These are phyloP conservation scores for Teunomyces atbi DNA, from an alignment of 805 yeast species.

Conservation along the genomic window DNA sequence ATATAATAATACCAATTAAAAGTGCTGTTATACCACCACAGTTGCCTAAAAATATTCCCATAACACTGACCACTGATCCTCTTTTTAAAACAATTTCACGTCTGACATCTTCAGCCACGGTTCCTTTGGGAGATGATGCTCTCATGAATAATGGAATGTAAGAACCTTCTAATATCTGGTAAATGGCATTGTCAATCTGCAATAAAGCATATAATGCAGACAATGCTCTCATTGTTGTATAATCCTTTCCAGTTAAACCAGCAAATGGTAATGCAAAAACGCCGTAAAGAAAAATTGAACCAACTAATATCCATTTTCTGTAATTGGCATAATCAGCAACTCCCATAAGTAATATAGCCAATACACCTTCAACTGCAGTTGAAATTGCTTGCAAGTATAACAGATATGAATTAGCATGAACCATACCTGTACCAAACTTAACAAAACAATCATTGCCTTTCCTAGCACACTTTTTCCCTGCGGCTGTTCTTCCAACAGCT, in stretches of 20 bases:
- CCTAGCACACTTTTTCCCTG: conserved; percentile 21
- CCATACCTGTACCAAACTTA: conserved; percentile 30
- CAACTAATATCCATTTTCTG: conserved; percentile 31
- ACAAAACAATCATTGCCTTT: conserved; percentile 40
- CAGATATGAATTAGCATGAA: conserved; percentile 36
- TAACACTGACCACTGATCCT: conserved; percentile 35
- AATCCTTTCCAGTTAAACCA: conserved; percentile 20
- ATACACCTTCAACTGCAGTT: conserved; percentile 38
- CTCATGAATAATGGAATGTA: conserved; percentile 43
- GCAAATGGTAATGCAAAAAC: conserved; percentile 35
- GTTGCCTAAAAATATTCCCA: conserved; percentile 36
- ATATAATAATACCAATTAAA: conserved; percentile 36
- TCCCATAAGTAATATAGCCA: conserved; percentile 36
- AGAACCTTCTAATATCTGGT: conserved; percentile 39
- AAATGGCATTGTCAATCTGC: conserved; percentile 25
- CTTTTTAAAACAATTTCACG: conserved; percentile 22
- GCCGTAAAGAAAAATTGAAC: conserved; percentile 32
- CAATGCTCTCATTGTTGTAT: conserved; percentile 19
- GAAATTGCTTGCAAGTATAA: conserved; percentile 36
- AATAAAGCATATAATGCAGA: conserved; percentile 32
- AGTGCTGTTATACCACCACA: conserved; percentile 39
- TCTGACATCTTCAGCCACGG: conserved; percentile 22
- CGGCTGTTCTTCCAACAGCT: conserved; percentile 24
- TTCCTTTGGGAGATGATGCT: conserved; percentile 18
- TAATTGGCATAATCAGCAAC: conserved; percentile 41